A percentile compares a stretch with the other conserved stretches of the same genome.
Conservation (phyloP, 2,329 filamentous ascomycete species). For the Whalleya microplaca region DNA sequence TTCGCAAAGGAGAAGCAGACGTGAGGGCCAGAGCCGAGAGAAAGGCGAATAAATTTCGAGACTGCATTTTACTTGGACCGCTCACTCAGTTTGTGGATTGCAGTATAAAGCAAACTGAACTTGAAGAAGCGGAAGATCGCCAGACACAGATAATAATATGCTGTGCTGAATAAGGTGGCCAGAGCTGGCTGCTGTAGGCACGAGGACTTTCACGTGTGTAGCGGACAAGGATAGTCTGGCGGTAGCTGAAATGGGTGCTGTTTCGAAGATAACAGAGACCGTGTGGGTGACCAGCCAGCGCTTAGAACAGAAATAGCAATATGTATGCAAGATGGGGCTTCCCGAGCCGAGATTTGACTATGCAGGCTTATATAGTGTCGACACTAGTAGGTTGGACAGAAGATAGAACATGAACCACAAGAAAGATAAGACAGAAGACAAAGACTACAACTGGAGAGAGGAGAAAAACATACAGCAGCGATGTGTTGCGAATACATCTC, state of each 20-base stretch:
- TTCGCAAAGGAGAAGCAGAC: constrained; percentile 32
- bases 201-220: constrained; percentile 8
- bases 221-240: constrained; percentile 25
- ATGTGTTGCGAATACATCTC: constrained; percentile 12
- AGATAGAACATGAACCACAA: constrained; percentile 4
- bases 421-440: neutral
- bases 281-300: constrained; percentile 31
- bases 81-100: constrained; percentile 7
- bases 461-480: constrained; percentile 15
- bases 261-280: constrained; percentile 29
- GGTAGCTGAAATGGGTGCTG: constrained; percentile 32
- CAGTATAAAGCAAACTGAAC: neutral
- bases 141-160: constrained; percentile 18
- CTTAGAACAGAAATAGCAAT: constrained; percentile 37
- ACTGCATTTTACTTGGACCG: constrained; percentile 31
- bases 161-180: constrained; percentile 1
- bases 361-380: constrained; percentile 13
- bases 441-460: constrained; percentile 11
- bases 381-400: constrained; percentile 17
- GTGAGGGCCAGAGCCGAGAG: constrained; percentile 32
- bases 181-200: constrained; percentile 8
- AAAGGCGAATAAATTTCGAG: constrained; percentile 30
- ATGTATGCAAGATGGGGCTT: constrained; percentile 23
- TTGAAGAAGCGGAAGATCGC: constrained; percentile 8
- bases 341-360: constrained; percentile 36